Conservation (phyloP, 2,329 filamentous ascomycete genomes). For the Aspergillus sp. region DNA sequence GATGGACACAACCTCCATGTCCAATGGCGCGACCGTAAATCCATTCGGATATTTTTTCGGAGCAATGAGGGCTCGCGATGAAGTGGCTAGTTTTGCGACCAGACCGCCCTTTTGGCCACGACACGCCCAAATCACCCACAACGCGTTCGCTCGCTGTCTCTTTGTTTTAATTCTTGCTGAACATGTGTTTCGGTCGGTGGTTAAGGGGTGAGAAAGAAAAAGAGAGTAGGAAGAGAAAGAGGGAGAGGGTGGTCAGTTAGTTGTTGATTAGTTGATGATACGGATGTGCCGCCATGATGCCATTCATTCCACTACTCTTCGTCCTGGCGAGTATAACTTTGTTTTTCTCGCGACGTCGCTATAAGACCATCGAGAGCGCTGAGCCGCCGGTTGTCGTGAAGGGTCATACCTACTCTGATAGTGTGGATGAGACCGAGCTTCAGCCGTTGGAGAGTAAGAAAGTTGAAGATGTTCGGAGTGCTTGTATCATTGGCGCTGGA, state of each 20-base stretch:
- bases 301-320: constrained; percentile 21
- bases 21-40: neutral
- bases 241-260: neutral
- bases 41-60: constrained; percentile 2
- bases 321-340: constrained; percentile 20
- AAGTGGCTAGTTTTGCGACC: constrained; percentile 10
- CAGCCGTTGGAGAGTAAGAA: neutral
- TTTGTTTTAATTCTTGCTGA: neutral
- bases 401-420: constrained; percentile 24
- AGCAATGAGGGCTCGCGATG: constrained; percentile 1
- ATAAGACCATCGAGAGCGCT: constrained; percentile 11
- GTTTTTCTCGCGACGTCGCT: constrained; percentile 17
- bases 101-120: constrained; percentile 9
- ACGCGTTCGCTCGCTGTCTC: neutral
- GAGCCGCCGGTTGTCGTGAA: constrained; percentile 18
- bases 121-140: neutral
- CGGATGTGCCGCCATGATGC: constrained; percentile 13
- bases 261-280: neutral
- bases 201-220: neutral
- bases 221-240: too few relatives aligned
- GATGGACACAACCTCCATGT: neutral
- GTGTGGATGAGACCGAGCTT: constrained; percentile 8
- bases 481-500: constrained; percentile 29
- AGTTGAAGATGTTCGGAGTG: constrained; percentile 21
- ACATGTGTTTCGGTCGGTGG: neutral